Conservation (phyloP, 345 rosid species). For the Lepidium sativum region DNA sequence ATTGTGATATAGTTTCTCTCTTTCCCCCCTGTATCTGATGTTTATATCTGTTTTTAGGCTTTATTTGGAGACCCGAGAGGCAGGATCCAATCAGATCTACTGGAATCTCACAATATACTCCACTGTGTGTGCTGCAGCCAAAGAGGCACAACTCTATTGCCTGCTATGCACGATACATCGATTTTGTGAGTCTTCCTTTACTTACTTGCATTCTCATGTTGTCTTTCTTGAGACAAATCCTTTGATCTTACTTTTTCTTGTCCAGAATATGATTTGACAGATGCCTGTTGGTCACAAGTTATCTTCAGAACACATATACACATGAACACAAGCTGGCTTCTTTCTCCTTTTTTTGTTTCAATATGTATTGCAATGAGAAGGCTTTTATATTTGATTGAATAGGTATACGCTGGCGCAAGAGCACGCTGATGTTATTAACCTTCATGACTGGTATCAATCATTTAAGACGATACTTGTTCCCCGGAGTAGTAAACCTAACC, state of each 20-base stretch:
- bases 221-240: not conserved
- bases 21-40: not conserved
- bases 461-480: slow-evolving; percentile 50
- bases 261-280: not conserved
- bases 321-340: not conserved
- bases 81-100: slow-evolving; percentile 80
- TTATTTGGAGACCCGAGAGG: slow-evolving; percentile 85
- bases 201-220: not conserved
- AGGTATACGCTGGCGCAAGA: slow-evolving; percentile 82
- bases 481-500: slow-evolving; percentile 39
- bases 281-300: not conserved
- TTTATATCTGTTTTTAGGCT: slow-evolving; percentile 41
- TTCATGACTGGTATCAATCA: slow-evolving; percentile 91
- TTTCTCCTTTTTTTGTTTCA: slow-evolving; percentile 5
- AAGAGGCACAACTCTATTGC: slow-evolving; percentile 32
- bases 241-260: not conserved
- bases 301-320: not conserved
- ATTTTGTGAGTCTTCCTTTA: slow-evolving; percentile 54
- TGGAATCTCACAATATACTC: slow-evolving; percentile 54
- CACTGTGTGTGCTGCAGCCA: slow-evolving; percentile 64
- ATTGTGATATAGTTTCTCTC: not conserved
- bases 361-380: slow-evolving; percentile 1
- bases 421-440: slow-evolving; percentile 82
- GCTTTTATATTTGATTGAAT: not conserved
- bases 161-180: slow-evolving; percentile 83